A percentile compares a stretch with the other conserved stretches of the same genome.
These are phyloP conservation scores for Tanacetum coccineum DNA, from an alignment of 129 eudicot species.

Conservation along the genomic window DNA sequence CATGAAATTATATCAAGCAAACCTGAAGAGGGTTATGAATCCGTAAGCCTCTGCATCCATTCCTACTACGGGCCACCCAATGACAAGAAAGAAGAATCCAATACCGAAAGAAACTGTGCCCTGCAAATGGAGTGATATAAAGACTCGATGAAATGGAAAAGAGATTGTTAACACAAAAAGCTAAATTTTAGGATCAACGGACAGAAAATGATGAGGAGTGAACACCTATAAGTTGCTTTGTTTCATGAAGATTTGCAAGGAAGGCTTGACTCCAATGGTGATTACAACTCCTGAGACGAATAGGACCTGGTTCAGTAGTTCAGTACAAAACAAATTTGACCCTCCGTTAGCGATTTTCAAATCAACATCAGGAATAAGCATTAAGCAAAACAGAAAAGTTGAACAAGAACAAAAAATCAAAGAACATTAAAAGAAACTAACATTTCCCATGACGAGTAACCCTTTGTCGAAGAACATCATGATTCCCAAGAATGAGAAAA, in stretches of 20 bases:
- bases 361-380: not conserved
- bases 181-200: not conserved
- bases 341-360: slow-evolving; percentile 12
- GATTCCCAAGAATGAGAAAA: slow-evolving; percentile 75
- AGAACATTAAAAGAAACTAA: slow-evolving; percentile 25
- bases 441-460: slow-evolving; percentile 75
- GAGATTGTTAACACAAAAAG: too few relatives aligned
- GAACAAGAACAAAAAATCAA: not conserved
- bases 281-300: slow-evolving; percentile 53
- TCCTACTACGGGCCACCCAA: slow-evolving; percentile 69
- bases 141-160: slow-evolving; percentile 1
- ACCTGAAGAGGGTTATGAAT: too few relatives aligned
- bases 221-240: slow-evolving; percentile 42
- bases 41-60: slow-evolving; percentile 56
- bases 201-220: not conserved
- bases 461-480: slow-evolving; percentile 85
- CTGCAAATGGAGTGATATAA: too few relatives aligned
- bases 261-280: slow-evolving; percentile 55
- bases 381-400: not conserved
- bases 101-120: too few relatives aligned
- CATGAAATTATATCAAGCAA: slow-evolving; percentile 9
- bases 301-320: slow-evolving; percentile 51
- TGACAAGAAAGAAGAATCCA: slow-evolving; percentile 62
- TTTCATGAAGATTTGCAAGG: slow-evolving; percentile 49
- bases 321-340: slow-evolving; percentile 12